phyloP scores from a whole-genome alignment of 208 protist genomes.

The Trypanosoma brucei region DNA sequence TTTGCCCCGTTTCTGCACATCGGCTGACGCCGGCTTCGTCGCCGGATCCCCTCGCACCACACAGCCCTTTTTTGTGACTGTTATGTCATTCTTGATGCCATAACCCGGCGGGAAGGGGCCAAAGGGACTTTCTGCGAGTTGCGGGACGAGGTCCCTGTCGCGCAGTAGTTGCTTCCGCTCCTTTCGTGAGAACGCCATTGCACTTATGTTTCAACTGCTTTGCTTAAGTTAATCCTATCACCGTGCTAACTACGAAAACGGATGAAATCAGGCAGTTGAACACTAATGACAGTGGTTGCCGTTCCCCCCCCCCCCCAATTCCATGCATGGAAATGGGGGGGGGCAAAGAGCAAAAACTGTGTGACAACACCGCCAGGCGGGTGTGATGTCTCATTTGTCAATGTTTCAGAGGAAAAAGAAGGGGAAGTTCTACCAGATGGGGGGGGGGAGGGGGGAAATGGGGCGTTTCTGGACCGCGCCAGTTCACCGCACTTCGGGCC shows the following conservation, averaged over 20 bases:
- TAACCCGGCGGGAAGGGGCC: constrained; percentile 64
- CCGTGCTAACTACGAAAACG: not conserved
- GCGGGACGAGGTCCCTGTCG: constrained; percentile 64
- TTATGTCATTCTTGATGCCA: constrained; percentile 29
- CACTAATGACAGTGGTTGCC: no score
- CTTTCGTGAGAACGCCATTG: constrained; percentile 45
- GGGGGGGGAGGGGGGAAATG: no score
- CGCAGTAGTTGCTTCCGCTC: constrained; percentile 57
- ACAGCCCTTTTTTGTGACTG: constrained; percentile 22
- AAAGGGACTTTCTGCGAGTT: constrained; percentile 80
- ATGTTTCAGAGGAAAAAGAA: no score
- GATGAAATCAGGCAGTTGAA: not conserved
- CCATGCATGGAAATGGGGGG: no score
- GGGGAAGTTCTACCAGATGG: no score
- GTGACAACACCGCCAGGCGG: no score
- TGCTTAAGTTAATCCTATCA: constrained; percentile 1
- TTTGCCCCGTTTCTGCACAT: constrained; percentile 8
- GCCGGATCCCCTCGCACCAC: constrained; percentile 11
- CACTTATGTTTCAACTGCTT: constrained; percentile 11
- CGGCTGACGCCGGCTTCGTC: constrained; percentile 15
- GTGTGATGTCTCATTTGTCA: no score
- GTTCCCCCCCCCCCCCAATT: no score
- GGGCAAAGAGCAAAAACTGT: no score
- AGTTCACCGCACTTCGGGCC: no score
- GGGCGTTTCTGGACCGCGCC: no score